phyloP scores from a whole-genome alignment of 2,329 filamentous ascomycete genomes.

The Diaporthe sp. region DNA sequence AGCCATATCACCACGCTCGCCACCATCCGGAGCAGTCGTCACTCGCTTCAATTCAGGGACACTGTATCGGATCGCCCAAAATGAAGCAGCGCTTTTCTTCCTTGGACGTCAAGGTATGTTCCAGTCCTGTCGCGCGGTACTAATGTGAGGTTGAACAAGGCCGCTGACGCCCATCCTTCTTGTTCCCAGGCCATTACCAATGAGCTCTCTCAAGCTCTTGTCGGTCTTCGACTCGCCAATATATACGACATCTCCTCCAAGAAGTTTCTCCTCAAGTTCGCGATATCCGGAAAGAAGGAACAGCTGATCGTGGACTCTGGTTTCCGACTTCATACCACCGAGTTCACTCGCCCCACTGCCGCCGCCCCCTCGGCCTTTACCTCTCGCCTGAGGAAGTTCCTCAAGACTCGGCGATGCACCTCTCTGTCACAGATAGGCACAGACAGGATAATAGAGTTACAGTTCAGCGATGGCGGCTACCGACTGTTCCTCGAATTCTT shows the following conservation, averaged over 20 bases:
- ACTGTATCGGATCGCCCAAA: conserved; percentile 44
- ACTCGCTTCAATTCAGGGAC: not conserved
- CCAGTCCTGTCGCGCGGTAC: not conserved
- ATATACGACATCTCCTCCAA: conserved; percentile 97
- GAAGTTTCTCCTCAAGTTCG: conserved; percentile 95
- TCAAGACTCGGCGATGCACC: conserved; percentile 89
- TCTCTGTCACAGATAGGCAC: conserved; percentile 88
- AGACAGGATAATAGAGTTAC: conserved; percentile 91
- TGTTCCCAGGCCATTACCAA: conserved; percentile 85
- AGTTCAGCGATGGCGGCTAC: conserved; percentile 93
- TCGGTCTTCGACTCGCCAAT: conserved; percentile 87
- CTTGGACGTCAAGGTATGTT: conserved; percentile 78
- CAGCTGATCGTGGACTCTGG: conserved; percentile 95
- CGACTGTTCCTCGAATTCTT: conserved; percentile 95
- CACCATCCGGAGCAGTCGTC: not conserved
- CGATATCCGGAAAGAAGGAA: conserved; percentile 88
- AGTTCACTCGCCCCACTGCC: conserved; percentile 89
- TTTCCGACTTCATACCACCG: conserved; percentile 94
- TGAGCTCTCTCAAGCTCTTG: conserved; percentile 85
- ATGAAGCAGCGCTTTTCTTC: conserved; percentile 89
- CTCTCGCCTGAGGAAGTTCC: conserved; percentile 84
- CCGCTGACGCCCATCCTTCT: not conserved
- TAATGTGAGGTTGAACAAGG: no score
- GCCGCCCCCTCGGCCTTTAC: conserved; percentile 89
- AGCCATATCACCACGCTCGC: not conserved